These are phyloP conservation scores for Silene latifolia DNA, from an alignment of 148 eudicot genomes.

Conservation along the genomic window DNA sequence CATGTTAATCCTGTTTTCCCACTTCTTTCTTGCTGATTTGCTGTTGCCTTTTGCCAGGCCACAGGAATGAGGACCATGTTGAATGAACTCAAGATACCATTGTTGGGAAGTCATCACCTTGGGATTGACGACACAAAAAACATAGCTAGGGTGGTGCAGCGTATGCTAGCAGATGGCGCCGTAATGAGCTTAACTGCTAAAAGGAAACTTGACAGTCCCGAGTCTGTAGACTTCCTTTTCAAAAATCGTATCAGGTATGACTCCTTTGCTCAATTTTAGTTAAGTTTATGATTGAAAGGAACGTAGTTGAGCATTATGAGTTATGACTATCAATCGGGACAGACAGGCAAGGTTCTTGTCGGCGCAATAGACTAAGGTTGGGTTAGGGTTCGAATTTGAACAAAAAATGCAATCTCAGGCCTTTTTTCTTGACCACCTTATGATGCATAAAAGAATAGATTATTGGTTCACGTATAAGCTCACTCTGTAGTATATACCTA, in stretches of 20 bases:
- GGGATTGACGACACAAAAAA: conserved; percentile 92
- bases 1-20: not conserved
- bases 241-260: conserved; percentile 62
- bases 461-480: too few species aligned
- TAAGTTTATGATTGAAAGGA: not conserved
- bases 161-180: conserved; percentile 81
- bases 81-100: conserved; percentile 56
- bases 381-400: not conserved
- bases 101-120: conserved; percentile 87
- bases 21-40: not conserved
- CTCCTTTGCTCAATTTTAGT: not conserved
- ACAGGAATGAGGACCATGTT: conserved; percentile 92
- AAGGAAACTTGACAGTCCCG: conserved; percentile 36
- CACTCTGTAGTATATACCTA: not conserved
- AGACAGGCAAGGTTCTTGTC: not conserved
- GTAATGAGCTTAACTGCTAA: conserved; percentile 66
- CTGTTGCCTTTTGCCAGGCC: conserved; percentile 47
- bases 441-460: too few species aligned
- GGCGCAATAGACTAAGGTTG: not conserved
- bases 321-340: not conserved
- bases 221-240: conserved; percentile 64
- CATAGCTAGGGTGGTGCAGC: conserved; percentile 71
- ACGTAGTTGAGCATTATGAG: not conserved
- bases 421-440: not conserved
- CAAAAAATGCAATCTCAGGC: too few species aligned